Evolutionary conservation across 2,329 filamentous ascomycete genomes (phyloP).

Genomic region (Chaetomiaceae sp.): DNA sequence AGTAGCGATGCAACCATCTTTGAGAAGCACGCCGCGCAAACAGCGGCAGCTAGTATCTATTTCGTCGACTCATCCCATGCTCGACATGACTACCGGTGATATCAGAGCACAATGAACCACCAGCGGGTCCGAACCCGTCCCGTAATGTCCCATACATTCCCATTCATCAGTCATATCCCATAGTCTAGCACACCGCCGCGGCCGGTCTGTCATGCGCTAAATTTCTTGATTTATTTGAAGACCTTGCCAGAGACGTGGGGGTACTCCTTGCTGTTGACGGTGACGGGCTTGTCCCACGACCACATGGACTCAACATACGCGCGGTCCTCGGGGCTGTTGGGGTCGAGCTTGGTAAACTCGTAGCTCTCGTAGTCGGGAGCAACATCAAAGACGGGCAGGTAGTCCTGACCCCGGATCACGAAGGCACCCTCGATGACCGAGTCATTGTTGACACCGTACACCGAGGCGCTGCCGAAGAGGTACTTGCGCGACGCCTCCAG

Average conservation of each 20-base stretch:
- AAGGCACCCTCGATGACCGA: slow-evolving; percentile 91
- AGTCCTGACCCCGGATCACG: slow-evolving; percentile 87
- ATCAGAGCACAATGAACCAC: slow-evolving; percentile 21
- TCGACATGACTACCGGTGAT: slow-evolving; percentile 19
- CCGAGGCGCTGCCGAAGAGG: slow-evolving; percentile 84
- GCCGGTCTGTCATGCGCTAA: slow-evolving; percentile 15
- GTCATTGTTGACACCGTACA: slow-evolving; percentile 84
- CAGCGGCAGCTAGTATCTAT: slow-evolving; percentile 20
- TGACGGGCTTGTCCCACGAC: slow-evolving; percentile 83
- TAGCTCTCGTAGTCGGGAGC: slow-evolving; percentile 97
- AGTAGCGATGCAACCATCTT: no score
- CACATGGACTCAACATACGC: slow-evolving; percentile 82
- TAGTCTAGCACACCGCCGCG: slow-evolving; percentile 21
- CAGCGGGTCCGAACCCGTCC: slow-evolving; percentile 17
- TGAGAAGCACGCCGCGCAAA: slow-evolving; percentile 11
- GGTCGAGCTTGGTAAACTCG: slow-evolving; percentile 93
- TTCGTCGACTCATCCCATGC: slow-evolving; percentile 18
- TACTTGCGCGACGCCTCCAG: slow-evolving; percentile 98
- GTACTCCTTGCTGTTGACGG: slow-evolving; percentile 80
- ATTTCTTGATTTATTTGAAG: slow-evolving; percentile 71
- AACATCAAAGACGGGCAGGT: slow-evolving; percentile 82
- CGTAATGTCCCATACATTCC: slow-evolving; percentile 20
- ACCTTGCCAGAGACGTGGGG: slow-evolving; percentile 89
- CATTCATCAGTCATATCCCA: slow-evolving; percentile 26
- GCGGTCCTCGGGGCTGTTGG: slow-evolving; percentile 73